Conservation (phyloP, 257 asterid genomes). For the Solanum bukasovii region DNA sequence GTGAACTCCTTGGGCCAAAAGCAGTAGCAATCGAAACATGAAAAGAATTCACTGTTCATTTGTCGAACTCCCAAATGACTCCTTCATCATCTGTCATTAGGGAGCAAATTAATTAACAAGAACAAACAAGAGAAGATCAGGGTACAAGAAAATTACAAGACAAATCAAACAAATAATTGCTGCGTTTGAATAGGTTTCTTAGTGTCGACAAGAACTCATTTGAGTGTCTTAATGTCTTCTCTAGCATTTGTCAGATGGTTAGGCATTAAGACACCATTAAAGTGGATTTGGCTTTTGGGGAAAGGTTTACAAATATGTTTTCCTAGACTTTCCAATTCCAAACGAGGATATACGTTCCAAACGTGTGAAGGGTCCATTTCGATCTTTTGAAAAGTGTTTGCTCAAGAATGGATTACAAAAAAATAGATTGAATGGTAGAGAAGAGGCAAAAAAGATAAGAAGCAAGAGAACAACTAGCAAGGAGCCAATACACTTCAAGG, state of each 20-base stretch:
- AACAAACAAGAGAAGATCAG: background rate
- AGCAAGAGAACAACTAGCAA: background rate
- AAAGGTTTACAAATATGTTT: background rate
- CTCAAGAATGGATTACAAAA: background rate
- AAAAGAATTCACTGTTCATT: conserved; percentile 5
- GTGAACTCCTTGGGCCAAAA: background rate
- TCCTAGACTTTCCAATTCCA: background rate
- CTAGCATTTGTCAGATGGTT: background rate
- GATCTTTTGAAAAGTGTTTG: background rate
- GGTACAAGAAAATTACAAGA: background rate
- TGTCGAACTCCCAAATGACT: conserved; percentile 76
- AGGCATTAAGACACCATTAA: background rate
- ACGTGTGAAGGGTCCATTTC: background rate
- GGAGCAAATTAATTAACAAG: background rate
- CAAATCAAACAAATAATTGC: background rate
- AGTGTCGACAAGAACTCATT: background rate
- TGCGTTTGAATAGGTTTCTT: background rate
- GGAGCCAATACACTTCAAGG: background rate
- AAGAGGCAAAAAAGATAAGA: background rate
- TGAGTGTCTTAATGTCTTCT: background rate
- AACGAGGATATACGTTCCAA: background rate
- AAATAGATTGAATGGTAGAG: background rate
- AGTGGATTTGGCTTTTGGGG: background rate
- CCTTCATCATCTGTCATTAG: conserved; percentile 60
- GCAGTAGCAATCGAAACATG: background rate